Conservation (phyloP, 495 filamentous ascomycete genomes). For the Pyronema domesticum region DNA sequence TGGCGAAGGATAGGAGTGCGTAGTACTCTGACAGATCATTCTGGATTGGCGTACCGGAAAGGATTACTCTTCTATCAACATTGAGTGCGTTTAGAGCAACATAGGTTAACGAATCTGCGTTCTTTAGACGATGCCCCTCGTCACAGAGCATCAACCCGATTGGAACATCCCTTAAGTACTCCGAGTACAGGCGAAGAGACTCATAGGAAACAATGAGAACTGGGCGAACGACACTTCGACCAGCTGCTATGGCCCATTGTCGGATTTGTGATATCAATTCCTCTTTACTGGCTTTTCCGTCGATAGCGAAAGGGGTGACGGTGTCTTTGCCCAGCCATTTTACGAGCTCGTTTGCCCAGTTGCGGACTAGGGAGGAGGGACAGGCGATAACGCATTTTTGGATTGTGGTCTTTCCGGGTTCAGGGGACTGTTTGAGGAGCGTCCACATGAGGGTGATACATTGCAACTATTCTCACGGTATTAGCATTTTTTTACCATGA, state of each 20-base stretch:
- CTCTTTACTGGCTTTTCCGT: slow-evolving; percentile 89
- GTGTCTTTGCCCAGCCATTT: slow-evolving; percentile 94
- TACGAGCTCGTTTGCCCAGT: slow-evolving; percentile 89
- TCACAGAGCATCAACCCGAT: slow-evolving; percentile 96
- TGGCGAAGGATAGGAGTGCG: slow-evolving; percentile 87
- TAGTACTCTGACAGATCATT: slow-evolving; percentile 98
- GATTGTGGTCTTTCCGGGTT: slow-evolving; percentile 81
- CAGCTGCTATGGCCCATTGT: slow-evolving; percentile 84
- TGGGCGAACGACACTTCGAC: slow-evolving; percentile 75
- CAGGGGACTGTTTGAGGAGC: slow-evolving; percentile 81
- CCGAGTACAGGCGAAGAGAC: slow-evolving; percentile 75
- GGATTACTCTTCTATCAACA: slow-evolving; percentile 77
- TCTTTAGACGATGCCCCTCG: slow-evolving; percentile 96
- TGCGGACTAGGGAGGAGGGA: slow-evolving; percentile 85
- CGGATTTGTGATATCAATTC: slow-evolving; percentile 76
- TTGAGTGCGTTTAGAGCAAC: slow-evolving; percentile 76
- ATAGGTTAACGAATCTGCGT: slow-evolving; percentile 90
- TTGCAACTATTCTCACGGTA: slow-evolving; percentile 33
- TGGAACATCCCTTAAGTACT: slow-evolving; percentile 65
- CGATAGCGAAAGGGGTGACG: slow-evolving; percentile 84
- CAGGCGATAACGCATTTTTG: slow-evolving; percentile 99
- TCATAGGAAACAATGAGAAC: slow-evolving; percentile 99
- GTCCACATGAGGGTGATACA: slow-evolving; percentile 86
- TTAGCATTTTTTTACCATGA: background rate
- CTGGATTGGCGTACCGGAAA: slow-evolving; percentile 94